These are phyloP conservation scores for Trichoderma koningii DNA, from an alignment of 2,329 filamentous ascomycete genomes.

Conservation along the genomic window DNA sequence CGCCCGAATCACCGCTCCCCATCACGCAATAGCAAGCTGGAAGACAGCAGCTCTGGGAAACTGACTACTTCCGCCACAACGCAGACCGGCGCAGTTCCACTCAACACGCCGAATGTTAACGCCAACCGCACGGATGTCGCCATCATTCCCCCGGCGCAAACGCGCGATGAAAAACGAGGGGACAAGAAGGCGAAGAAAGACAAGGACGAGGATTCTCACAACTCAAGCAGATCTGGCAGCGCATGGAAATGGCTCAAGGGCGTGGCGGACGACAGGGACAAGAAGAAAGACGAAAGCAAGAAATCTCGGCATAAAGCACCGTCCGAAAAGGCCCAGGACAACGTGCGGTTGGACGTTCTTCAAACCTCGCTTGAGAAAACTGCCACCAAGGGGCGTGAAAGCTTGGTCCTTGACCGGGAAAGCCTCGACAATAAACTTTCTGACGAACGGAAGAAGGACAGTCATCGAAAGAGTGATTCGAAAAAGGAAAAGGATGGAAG, in stretches of 20 bases:
- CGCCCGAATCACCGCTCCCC: neutral
- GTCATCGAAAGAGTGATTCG: slow-evolving; percentile 69
- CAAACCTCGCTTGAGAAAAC: slow-evolving; percentile 81
- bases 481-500: slow-evolving; percentile 94
- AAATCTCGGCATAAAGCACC: slow-evolving; percentile 65
- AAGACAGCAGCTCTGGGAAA: slow-evolving; percentile 18
- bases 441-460: slow-evolving; percentile 81
- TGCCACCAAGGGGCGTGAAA: slow-evolving; percentile 71
- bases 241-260: slow-evolving; percentile 75
- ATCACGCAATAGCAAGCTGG: neutral
- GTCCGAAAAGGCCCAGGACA: slow-evolving; percentile 68
- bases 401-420: slow-evolving; percentile 79
- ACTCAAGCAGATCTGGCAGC: slow-evolving; percentile 69
- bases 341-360: slow-evolving; percentile 79
- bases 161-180: slow-evolving; percentile 67
- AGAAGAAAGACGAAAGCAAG: slow-evolving; percentile 63
- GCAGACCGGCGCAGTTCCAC: slow-evolving; percentile 50
- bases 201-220: slow-evolving; percentile 60
- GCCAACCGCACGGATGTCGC: slow-evolving; percentile 72
- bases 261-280: slow-evolving; percentile 70
- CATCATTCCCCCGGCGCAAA: slow-evolving; percentile 71
- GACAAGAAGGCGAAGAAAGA: slow-evolving; percentile 80
- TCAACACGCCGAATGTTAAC: slow-evolving; percentile 64
- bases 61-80: slow-evolving; percentile 28
- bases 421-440: slow-evolving; percentile 70